Evolutionary conservation across 1,284 basidiomycete genomes (phyloP).

Genomic region (Sanghuangporus sanghuang): DNA sequence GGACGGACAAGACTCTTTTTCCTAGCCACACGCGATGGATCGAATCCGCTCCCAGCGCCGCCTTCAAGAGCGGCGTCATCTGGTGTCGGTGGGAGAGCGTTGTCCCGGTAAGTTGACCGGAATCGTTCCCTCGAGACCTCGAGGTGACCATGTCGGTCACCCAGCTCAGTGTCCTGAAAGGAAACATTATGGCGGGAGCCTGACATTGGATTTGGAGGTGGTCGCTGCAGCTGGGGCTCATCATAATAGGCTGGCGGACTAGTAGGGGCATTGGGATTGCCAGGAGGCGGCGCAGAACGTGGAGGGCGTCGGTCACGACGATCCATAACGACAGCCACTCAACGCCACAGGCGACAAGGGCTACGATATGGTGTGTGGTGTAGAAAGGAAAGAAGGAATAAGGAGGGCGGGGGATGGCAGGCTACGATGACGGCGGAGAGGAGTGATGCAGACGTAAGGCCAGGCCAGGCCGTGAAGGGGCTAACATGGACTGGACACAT

Average conservation of each 20-base stretch:
- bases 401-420: constrained; percentile 1
- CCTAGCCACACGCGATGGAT: constrained; percentile 47
- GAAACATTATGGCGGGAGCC: constrained; percentile 46
- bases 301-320: constrained; percentile 30
- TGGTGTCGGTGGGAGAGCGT: constrained; percentile 36
- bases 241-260: constrained; percentile 30
- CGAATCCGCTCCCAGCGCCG: constrained; percentile 33
- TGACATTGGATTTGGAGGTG: constrained; percentile 26
- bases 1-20: constrained; percentile 95
- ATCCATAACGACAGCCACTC: constrained; percentile 24
- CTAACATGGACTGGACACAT: not conserved
- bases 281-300: constrained; percentile 21
- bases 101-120: constrained; percentile 51
- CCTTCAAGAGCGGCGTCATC: constrained; percentile 45
- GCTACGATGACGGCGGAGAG: not conserved
- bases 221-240: constrained; percentile 22
- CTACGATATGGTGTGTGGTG: not conserved
- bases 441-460: not conserved
- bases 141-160: constrained; percentile 52
- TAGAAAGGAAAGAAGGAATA: not conserved
- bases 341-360: not conserved
- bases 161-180: constrained; percentile 62
- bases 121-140: constrained; percentile 46
- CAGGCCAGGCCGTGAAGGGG: not conserved
- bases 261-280: constrained; percentile 18